Evolutionary conservation across 805 yeast species (phyloP).

Genomic region (Candida peoriensis): DNA sequence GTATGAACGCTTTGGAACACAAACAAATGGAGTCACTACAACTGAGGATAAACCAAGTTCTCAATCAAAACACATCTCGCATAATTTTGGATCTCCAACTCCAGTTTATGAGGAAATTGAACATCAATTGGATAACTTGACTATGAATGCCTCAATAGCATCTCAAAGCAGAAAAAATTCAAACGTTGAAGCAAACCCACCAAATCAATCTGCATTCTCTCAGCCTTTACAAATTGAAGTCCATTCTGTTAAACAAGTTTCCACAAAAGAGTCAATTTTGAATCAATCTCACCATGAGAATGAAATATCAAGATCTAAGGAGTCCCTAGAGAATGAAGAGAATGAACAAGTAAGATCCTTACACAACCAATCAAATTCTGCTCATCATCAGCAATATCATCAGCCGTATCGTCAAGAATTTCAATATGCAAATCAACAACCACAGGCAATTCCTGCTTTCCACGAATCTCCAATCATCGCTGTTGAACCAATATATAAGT

Average conservation of each 20-base stretch:
- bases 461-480: neutral
- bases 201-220: slow-evolving; percentile 9
- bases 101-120: slow-evolving; percentile 14
- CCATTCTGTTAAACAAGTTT: slow-evolving; percentile 14
- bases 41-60: neutral
- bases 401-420: too few relatives aligned
- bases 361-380: too few relatives aligned
- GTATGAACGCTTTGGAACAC: neutral
- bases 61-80: neutral
- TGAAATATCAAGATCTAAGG: slow-evolving; percentile 1
- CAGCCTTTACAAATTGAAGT: slow-evolving; percentile 9
- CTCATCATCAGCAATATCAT: too few relatives aligned
- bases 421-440: too few relatives aligned
- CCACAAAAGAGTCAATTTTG: slow-evolving; percentile 9
- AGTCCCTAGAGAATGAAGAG: neutral
- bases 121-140: slow-evolving; percentile 15
- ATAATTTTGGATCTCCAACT: neutral
- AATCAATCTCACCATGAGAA: slow-evolving; percentile 1
- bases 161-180: neutral
- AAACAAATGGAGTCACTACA: neutral
- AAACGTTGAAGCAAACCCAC: neutral
- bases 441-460: too few relatives aligned
- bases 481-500: too few relatives aligned
- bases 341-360: too few relatives aligned
- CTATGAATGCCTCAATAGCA: slow-evolving; percentile 4